Evolutionary conservation across 352 stramenopile genomes (phyloP).

Genomic region (Globisporangium cystogenes): DNA sequence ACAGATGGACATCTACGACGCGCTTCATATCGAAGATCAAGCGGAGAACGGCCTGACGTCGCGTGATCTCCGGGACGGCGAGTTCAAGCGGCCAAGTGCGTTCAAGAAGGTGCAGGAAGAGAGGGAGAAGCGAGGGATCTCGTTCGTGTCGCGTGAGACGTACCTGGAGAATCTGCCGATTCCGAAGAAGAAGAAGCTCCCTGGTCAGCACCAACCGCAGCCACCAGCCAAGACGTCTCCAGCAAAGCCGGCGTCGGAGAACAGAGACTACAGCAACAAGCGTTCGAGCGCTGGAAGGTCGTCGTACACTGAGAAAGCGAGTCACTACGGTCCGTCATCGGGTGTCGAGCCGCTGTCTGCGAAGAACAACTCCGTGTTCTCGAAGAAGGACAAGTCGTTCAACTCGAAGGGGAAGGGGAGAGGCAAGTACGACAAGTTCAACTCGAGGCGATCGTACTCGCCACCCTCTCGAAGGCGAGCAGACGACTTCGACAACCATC

Average conservation of each 20-base stretch:
- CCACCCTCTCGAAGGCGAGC: conserved; percentile 13
- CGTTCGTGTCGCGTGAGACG: conserved; percentile 30
- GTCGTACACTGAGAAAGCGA: conserved; percentile 17
- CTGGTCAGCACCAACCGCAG: neutral
- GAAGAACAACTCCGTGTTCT: conserved; percentile 11
- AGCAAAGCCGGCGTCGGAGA: neutral
- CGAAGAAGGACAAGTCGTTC: conserved; percentile 1
- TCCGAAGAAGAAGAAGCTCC: conserved; percentile 29
- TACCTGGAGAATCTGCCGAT: conserved; percentile 49
- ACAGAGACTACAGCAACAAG: conserved; percentile 7
- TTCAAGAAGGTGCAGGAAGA: conserved; percentile 55
- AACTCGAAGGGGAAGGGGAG: neutral
- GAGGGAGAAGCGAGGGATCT: conserved; percentile 28
- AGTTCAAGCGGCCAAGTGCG: conserved; percentile 43
- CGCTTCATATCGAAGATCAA: conserved; percentile 33
- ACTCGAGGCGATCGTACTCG: conserved; percentile 17
- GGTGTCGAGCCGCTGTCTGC: conserved; percentile 4
- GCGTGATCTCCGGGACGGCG: conserved; percentile 20
- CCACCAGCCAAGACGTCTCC: neutral
- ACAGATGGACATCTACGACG: conserved; percentile 59
- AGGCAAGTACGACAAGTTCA: conserved; percentile 14
- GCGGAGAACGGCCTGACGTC: conserved; percentile 24
- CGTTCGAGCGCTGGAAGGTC: conserved; percentile 8
- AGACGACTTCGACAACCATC: conserved; percentile 16
- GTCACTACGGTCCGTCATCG: conserved; percentile 31